These are phyloP conservation scores for Westerdykella aurantiaca DNA, from an alignment of 2,329 filamentous ascomycete genomes.

Conservation along the genomic window DNA sequence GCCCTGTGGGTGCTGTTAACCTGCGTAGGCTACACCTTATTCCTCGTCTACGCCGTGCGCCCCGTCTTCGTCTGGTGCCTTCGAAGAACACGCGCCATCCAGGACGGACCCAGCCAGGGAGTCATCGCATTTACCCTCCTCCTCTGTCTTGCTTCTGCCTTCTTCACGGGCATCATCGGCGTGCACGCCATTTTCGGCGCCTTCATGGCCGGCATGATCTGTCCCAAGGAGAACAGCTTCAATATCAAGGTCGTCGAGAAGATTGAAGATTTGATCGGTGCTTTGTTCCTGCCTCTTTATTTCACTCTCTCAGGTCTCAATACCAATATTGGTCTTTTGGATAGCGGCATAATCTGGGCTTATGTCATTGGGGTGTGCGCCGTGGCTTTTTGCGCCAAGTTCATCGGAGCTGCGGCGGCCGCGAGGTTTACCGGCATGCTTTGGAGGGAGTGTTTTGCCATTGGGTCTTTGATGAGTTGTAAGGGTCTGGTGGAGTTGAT, in stretches of 20 bases:
- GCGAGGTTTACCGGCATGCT: constrained; percentile 70
- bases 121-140: constrained; percentile 79
- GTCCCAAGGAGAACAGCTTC: constrained; percentile 83
- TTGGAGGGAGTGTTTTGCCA: constrained; percentile 85
- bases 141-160: constrained; percentile 70
- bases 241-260: constrained; percentile 89
- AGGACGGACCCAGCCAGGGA: constrained; percentile 81
- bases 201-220: constrained; percentile 83
- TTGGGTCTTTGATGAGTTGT: constrained; percentile 91
- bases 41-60: constrained; percentile 66
- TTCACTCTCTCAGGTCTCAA: constrained; percentile 88
- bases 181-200: constrained; percentile 93
- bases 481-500: constrained; percentile 94
- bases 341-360: constrained; percentile 77
- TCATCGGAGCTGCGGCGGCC: constrained; percentile 73
- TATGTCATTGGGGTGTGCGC: constrained; percentile 80
- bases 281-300: constrained; percentile 82
- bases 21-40: constrained; percentile 66
- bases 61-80: constrained; percentile 72
- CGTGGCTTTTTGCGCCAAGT: constrained; percentile 79
- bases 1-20: constrained; percentile 80
- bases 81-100: constrained; percentile 66
- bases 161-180: constrained; percentile 86
- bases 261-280: constrained; percentile 82
- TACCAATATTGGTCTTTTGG: constrained; percentile 78